Percentiles rank a stretch among this genome's conserved stretches.
These are phyloP conservation scores for Debaryomyces coudertii DNA, from an alignment of 1,139 yeast genomes.

Conservation along the genomic window DNA sequence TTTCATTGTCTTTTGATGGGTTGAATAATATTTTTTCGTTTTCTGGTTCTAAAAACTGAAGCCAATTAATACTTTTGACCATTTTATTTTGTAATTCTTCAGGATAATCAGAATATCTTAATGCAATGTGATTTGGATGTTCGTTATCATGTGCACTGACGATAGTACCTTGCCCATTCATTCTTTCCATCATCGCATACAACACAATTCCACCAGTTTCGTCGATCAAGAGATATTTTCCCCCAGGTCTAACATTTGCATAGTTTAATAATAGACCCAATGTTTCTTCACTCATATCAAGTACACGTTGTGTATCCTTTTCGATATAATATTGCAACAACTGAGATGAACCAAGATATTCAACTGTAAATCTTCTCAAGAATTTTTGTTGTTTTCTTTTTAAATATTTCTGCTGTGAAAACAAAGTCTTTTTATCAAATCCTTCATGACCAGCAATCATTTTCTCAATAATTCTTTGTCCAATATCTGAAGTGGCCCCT, in stretches of 20 bases:
- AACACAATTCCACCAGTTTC: conserved; percentile 88
- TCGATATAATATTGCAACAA: conserved; percentile 74
- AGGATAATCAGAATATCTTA: conserved; percentile 67
- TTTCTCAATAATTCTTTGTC: conserved; percentile 80
- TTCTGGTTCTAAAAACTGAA: conserved; percentile 81
- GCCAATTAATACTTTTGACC: conserved; percentile 72
- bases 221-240: conserved; percentile 82
- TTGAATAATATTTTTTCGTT: conserved; percentile 57
- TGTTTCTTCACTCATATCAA: conserved; percentile 83
- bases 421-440: conserved; percentile 85
- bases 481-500: conserved; percentile 63
- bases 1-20: conserved; percentile 53
- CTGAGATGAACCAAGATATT: conserved; percentile 75
- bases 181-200: conserved; percentile 85
- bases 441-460: conserved; percentile 84
- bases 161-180: conserved; percentile 81
- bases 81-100: conserved; percentile 53
- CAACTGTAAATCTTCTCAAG: conserved; percentile 80
- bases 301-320: conserved; percentile 69
- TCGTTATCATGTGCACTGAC: conserved; percentile 88
- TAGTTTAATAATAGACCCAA: conserved; percentile 74
- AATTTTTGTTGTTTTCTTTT: conserved; percentile 92
- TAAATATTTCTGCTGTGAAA: conserved; percentile 88
- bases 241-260: conserved; percentile 87
- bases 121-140: conserved; percentile 77